phyloP scores from a whole-genome alignment of 306 rosid species.

The Cucurbita maxima region DNA sequence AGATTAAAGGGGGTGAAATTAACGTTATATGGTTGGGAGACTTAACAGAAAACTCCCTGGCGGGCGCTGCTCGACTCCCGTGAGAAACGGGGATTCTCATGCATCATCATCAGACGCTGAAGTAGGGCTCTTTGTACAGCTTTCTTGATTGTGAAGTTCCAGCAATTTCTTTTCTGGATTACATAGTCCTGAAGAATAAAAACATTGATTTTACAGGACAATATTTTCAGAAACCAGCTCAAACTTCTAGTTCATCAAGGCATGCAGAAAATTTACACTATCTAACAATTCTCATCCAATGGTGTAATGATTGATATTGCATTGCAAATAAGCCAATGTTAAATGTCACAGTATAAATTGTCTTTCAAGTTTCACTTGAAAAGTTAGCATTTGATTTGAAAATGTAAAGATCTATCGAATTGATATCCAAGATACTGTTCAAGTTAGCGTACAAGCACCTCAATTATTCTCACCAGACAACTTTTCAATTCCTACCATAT shows the following conservation, averaged over 20 bases:
- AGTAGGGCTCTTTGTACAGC: conserved; percentile 65
- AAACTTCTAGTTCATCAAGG: conserved; percentile 1
- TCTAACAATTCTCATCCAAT: neutral
- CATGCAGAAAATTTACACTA: neutral
- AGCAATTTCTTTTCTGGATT: conserved; percentile 63
- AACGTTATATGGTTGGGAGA: neutral
- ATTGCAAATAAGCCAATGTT: neutral
- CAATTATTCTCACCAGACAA: no score
- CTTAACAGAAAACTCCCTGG: neutral
- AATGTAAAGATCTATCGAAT: neutral
- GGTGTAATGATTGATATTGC: neutral
- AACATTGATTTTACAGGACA: neutral
- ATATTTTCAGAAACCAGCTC: neutral
- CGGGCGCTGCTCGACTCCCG: neutral
- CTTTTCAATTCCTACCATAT: no score
- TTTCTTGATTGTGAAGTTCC: conserved; percentile 72
- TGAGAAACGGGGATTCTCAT: neutral
- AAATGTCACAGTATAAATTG: neutral
- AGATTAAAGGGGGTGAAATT: neutral
- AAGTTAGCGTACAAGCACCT: no score
- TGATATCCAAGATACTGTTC: neutral
- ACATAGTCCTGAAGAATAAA: conserved; percentile 60
- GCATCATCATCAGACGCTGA: conserved; percentile 36
- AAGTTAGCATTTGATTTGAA: neutral
- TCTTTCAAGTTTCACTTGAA: neutral